These are phyloP conservation scores for Trametes maxima DNA, from an alignment of 768 basidiomycete genomes.

Conservation along the genomic window DNA sequence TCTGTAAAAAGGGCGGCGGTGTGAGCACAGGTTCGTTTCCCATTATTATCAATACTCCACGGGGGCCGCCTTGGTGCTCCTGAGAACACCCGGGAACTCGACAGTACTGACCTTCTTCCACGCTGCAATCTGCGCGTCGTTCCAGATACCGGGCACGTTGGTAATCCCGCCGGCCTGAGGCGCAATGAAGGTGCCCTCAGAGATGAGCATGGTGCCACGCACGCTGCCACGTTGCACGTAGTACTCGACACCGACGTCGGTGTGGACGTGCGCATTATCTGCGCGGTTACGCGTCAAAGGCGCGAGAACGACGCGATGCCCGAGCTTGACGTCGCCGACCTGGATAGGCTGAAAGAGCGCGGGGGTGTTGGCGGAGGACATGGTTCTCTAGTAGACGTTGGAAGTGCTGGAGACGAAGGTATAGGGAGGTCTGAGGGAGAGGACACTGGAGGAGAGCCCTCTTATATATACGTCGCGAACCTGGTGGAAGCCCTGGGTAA, in stretches of 20 bases:
- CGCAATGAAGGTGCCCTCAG: constrained; percentile 59
- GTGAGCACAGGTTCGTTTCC: background rate
- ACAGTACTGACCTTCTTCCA: constrained; percentile 48
- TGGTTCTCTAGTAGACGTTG: background rate
- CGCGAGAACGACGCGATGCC: constrained; percentile 56
- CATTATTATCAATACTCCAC: background rate
- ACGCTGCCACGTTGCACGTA: constrained; percentile 49
- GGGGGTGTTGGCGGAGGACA: constrained; percentile 17
- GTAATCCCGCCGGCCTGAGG: constrained; percentile 49
- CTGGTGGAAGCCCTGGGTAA: background rate
- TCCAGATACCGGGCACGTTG: constrained; percentile 67
- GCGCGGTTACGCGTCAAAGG: constrained; percentile 53
- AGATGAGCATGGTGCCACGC: constrained; percentile 57
- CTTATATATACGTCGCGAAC: background rate
- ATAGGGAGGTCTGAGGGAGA: background rate
- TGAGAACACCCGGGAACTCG: background rate
- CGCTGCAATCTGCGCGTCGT: constrained; percentile 51
- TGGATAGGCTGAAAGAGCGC: constrained; percentile 51
- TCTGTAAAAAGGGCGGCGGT: constrained; percentile 32
- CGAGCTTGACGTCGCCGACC: constrained; percentile 44
- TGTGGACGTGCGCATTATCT: constrained; percentile 38
- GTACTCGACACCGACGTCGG: constrained; percentile 45
- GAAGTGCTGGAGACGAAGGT: too few species aligned
- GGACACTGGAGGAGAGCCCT: background rate
- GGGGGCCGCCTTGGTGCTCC: background rate